Percentiles rank a stretch among this genome's conserved stretches.
phyloP scores from a whole-genome alignment of 78 protist species.

The slime mould (Dictyostelium discoideum) region DNA sequence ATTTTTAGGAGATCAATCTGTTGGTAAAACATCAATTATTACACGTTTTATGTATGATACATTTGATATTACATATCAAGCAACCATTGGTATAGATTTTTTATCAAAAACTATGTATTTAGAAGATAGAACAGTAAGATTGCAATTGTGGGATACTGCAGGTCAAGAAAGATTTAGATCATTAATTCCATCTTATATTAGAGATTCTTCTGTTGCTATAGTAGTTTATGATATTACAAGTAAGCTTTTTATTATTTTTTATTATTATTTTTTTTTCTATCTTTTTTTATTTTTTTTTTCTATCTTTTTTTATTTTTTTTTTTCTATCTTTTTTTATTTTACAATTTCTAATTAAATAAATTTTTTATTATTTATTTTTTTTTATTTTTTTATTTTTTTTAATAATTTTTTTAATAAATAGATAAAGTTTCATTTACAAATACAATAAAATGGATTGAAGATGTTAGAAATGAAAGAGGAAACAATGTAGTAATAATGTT shows the following conservation, averaged over 20 bases:
- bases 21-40: conserved; percentile 94
- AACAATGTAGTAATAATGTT: conserved; percentile 95
- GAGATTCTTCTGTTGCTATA: conserved; percentile 98
- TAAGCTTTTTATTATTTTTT: neutral
- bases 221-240: conserved; percentile 98
- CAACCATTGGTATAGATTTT: conserved; percentile 99
- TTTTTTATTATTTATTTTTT: neutral
- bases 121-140: conserved; percentile 96
- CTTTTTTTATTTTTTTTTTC: neutral
- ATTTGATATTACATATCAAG: conserved; percentile 97
- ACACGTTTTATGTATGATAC: conserved; percentile 99
- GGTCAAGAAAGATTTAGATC: conserved; percentile 94
- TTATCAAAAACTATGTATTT: conserved; percentile 96
- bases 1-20: conserved; percentile 84
- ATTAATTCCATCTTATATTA: conserved; percentile 98
- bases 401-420: neutral
- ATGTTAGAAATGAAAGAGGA: conserved; percentile 96
- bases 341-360: neutral
- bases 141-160: conserved; percentile 99
- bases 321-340: neutral
- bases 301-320: neutral
- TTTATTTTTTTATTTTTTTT: neutral
- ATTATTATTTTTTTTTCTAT: neutral
- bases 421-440: conserved; percentile 90
- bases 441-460: conserved; percentile 95